phyloP scores from a whole-genome alignment of 768 basidiomycete genomes.

The Mycena rosella region DNA sequence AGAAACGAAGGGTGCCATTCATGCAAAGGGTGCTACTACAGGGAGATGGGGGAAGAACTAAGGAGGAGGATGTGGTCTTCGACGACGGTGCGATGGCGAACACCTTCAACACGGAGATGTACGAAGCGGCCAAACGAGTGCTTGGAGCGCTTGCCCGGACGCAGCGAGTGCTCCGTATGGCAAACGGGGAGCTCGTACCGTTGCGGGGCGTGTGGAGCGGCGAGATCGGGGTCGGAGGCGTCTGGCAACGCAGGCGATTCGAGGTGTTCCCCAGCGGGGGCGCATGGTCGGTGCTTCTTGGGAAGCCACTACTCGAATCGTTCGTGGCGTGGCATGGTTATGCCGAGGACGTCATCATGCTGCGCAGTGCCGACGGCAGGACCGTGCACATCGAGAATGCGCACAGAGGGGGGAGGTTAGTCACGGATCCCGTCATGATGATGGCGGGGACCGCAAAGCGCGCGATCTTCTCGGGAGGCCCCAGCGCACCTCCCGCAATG shows the following conservation, averaged over 20 bases:
- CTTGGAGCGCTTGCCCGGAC: neutral
- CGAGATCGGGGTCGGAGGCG: conserved; percentile 11
- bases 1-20: no score
- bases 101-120: conserved; percentile 17
- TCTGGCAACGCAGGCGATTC: conserved; percentile 3
- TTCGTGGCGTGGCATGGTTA: no score
- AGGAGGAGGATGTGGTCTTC: conserved; percentile 8
- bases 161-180: conserved; percentile 29
- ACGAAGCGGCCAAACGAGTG: neutral
- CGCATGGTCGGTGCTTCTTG: no score
- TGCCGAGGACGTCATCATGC: no score
- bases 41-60: neutral
- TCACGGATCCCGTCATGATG: no score
- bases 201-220: conserved; percentile 32
- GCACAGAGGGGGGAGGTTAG: no score
- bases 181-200: conserved; percentile 27
- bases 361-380: no score
- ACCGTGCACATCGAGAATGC: no score
- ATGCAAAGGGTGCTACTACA: conserved; percentile 8
- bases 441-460: no score
- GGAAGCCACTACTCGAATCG: no score
- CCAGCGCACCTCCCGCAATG: no score
- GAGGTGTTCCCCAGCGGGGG: conserved; percentile 35
- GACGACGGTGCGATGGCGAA: conserved; percentile 35
- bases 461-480: no score